Conservation (phyloP, 768 basidiomycete species). For the Tylopilus plumbeoviolaceoides region DNA sequence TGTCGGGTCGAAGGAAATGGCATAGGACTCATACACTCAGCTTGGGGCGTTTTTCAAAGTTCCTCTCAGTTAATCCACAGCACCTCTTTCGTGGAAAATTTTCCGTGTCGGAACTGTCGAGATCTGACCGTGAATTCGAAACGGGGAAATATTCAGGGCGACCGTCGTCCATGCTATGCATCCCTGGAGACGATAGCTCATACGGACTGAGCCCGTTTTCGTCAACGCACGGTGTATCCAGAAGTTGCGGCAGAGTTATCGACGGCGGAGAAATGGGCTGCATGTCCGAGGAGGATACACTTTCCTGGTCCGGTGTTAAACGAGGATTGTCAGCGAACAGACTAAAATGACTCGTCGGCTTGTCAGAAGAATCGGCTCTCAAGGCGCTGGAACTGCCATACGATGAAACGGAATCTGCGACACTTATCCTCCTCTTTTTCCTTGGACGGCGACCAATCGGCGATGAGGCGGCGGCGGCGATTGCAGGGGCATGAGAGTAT, state of each 20-base stretch:
- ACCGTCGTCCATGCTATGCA: conserved; percentile 19
- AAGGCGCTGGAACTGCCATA: conserved; percentile 28
- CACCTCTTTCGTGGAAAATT: conserved; percentile 21
- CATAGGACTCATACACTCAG: conserved; percentile 24
- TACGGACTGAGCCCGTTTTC: conserved; percentile 26
- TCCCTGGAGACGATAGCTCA: conserved; percentile 21
- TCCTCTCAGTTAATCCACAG: conserved; percentile 18
- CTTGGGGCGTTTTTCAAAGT: conserved; percentile 24
- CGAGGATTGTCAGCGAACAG: conserved; percentile 27
- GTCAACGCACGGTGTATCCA: conserved; percentile 20
- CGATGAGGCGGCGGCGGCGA: conserved; percentile 29
- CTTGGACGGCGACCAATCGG: conserved; percentile 27
- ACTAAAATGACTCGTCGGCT: conserved; percentile 14
- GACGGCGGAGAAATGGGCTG: conserved; percentile 30
- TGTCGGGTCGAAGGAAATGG: conserved; percentile 2
- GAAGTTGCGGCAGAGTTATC: conserved; percentile 28
- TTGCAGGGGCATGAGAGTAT: conserved; percentile 33
- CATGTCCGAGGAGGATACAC: conserved; percentile 32
- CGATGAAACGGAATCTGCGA: conserved; percentile 34
- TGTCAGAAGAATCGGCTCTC: conserved; percentile 24
- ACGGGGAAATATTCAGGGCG: conserved; percentile 33
- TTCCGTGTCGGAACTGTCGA: conserved; percentile 28
- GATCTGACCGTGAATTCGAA: conserved; percentile 34
- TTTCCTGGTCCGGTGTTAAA: conserved; percentile 32
- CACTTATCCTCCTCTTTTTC: conserved; percentile 35